Evolutionary conservation across 129 eudicot genomes (phyloP).

Genomic region (Mikania micrantha): DNA sequence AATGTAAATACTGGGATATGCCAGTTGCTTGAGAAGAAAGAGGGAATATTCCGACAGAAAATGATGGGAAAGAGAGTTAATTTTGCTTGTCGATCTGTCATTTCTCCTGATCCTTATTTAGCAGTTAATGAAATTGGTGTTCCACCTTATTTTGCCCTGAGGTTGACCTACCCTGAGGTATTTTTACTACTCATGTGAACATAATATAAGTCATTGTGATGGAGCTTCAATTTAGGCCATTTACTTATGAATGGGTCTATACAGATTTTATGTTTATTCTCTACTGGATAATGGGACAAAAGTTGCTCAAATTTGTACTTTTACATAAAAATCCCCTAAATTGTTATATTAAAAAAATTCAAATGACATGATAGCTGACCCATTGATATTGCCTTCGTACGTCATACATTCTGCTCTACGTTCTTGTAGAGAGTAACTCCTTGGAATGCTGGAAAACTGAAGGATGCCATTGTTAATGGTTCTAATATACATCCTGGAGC

Average conservation of each 20-base stretch:
- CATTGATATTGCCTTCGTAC: not conserved
- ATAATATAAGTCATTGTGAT: not conserved
- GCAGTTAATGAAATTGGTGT: constrained; percentile 95
- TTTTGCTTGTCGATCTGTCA: constrained; percentile 89
- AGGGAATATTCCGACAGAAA: constrained; percentile 93
- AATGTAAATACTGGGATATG: constrained; percentile 64
- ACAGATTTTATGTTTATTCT: not conserved
- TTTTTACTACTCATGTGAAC: not conserved
- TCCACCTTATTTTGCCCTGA: constrained; percentile 91
- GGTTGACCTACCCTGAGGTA: constrained; percentile 96
- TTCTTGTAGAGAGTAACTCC: constrained; percentile 85
- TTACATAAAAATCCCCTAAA: not conserved
- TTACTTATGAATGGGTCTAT: not conserved
- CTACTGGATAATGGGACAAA: not conserved
- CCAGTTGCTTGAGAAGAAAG: constrained; percentile 91
- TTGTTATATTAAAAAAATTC: not conserved
- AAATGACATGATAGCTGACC: not conserved
- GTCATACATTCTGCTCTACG: not conserved
- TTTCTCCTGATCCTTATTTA: constrained; percentile 96
- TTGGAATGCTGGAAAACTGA: constrained; percentile 69
- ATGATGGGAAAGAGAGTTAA: constrained; percentile 99
- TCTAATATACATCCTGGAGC: constrained; percentile 89
- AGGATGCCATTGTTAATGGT: constrained; percentile 76
- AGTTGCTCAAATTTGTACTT: not conserved
- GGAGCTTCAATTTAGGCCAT: not conserved